Base-by-base conservation (phyloP, 148 eudicot genomes). In the Drosera capensis region DNA sequence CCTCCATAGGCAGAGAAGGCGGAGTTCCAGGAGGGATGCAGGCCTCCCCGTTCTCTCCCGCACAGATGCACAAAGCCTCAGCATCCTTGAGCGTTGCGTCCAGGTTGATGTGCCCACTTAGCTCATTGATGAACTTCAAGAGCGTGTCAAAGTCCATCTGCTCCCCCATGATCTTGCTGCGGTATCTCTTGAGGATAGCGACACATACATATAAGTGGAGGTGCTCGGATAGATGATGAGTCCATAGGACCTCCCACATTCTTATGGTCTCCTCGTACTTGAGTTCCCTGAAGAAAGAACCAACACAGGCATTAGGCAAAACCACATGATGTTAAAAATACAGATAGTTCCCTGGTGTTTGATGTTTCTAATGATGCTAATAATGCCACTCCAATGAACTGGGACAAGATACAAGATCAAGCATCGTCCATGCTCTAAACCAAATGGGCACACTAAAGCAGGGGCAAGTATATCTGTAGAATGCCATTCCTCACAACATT, bases 21-120 rank as follows among this genome's bases (percentile, higher is more conserved):
- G 92, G 92, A 43, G 97, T 88, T 16, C 97, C 97, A 8, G 97
- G 94, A 42, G 97, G 97, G 52, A 88, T 88, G 49, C 75, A 71
- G 23, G 94, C 92, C 1, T 70, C 92, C 16, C 97, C 97, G 15
- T 77, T 75, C 60, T 88, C 97, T 28, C 97, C 97, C n/a, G 86
- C 87, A 64, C 80, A 83, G 13, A 88, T 63, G 50, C 97, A 88
- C 49, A 88, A 45, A 12, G 97, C 94, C 64, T 88, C 94, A 1
- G 97, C 94, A 25, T 83, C 92, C 59, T 73, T 57, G 23, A 88
- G 59, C 36, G 56, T 70, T 1, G 67, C 43, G 43, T 84, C 93
- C 2, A 88, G 78, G 60, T 80, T 79, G 16, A 84, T 75, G 18
- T 78, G 81, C 43, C 94, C 94, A 21, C 92, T 83, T 31, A 88